Evolutionary conservation across 495 filamentous ascomycete species (phyloP).

Genomic region (Rostrohypoxylon terebratum): DNA sequence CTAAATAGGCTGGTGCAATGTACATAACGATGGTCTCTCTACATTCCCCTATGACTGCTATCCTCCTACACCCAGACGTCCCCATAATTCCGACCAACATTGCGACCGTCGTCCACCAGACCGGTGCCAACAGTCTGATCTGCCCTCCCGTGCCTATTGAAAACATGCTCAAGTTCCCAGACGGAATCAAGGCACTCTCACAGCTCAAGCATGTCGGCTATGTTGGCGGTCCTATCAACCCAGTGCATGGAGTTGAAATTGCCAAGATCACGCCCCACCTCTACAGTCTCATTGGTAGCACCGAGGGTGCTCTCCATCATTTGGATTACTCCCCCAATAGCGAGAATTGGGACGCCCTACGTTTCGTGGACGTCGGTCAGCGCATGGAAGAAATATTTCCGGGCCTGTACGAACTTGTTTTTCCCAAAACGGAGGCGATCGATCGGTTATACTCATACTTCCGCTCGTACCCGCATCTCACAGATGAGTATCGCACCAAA

Average conservation of each 20-base stretch:
- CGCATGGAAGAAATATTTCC: constrained; percentile 48
- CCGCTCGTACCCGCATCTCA: constrained; percentile 55
- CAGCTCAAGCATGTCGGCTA: constrained; percentile 46
- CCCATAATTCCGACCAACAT: constrained; percentile 41
- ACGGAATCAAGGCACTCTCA: constrained; percentile 30
- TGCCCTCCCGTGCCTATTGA: constrained; percentile 44
- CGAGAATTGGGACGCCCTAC: constrained; percentile 43
- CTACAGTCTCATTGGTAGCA: constrained; percentile 45
- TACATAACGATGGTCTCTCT: constrained; percentile 34
- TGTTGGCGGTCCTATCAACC: constrained; percentile 47
- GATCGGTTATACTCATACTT: constrained; percentile 47
- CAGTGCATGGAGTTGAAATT: constrained; percentile 37
- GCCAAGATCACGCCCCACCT: constrained; percentile 44
- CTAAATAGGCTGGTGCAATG: constrained; percentile 34
- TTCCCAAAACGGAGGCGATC: constrained; percentile 41
- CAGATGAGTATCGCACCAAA: constrained; percentile 60
- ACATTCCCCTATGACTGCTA: constrained; percentile 29
- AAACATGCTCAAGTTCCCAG: constrained; percentile 41
- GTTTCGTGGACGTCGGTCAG: constrained; percentile 47
- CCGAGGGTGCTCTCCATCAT: constrained; percentile 43
- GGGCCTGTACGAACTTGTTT: constrained; percentile 47
- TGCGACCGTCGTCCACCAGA: constrained; percentile 37
- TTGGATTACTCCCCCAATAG: constrained; percentile 40
- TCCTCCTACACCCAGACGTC: constrained; percentile 40
- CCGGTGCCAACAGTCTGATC: constrained; percentile 40